phyloP scores from a whole-genome alignment of 441 rosid species.

The Erodium trifolium region DNA sequence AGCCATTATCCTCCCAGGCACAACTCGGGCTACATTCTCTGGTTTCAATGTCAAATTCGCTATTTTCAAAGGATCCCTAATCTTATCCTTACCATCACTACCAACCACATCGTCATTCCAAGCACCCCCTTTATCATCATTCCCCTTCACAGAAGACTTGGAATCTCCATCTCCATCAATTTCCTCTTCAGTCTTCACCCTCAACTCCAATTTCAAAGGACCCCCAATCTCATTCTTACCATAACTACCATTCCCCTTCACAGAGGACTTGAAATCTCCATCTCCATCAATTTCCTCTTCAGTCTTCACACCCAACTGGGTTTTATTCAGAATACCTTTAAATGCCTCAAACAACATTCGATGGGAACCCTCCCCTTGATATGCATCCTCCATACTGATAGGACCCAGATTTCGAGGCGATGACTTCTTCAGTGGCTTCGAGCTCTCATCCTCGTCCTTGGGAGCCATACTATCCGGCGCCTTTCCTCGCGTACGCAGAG shows the following conservation, averaged over 20 bases:
- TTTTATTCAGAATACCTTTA: conserved; percentile 23
- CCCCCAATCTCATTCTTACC: no score
- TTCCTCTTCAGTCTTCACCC: no score
- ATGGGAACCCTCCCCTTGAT: conserved; percentile 30
- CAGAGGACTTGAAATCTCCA: conserved; percentile 17
- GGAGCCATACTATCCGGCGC: conserved; percentile 30
- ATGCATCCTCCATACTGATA: conserved; percentile 40
- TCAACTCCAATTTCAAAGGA: no score
- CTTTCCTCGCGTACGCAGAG: conserved; percentile 58
- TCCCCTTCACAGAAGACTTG: no score
- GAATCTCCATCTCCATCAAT: no score
- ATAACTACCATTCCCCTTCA: no score
- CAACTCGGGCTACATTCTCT: conserved; percentile 52
- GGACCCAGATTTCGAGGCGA: conserved; percentile 38
- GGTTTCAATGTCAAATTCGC: conserved; percentile 41
- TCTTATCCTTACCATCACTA: conserved; percentile 23
- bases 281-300: conserved; percentile 17
- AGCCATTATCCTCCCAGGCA: conserved; percentile 46
- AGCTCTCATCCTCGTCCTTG: conserved; percentile 24
- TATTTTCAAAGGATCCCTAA: conserved; percentile 29
- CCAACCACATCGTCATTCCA: conserved; percentile 9
- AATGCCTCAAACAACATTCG: conserved; percentile 28
- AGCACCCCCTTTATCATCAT: background rate
- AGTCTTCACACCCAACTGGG: conserved; percentile 4
- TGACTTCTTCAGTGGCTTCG: conserved; percentile 6